phyloP scores from a whole-genome alignment of 345 rosid species.

The Crucihimalaya himalaica region DNA sequence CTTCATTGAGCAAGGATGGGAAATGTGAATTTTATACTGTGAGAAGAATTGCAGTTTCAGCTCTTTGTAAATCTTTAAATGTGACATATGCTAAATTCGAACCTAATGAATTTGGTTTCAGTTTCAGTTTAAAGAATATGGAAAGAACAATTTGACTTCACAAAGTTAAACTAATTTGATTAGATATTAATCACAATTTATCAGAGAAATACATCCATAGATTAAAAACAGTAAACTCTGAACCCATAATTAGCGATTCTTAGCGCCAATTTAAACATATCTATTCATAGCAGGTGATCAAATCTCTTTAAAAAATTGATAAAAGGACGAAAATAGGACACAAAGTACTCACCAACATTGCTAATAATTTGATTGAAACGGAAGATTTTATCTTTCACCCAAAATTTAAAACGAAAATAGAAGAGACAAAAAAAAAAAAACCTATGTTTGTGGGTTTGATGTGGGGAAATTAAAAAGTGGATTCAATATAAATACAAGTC shows the following conservation, averaged over 20 bases:
- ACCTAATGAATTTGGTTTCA: too few relatives aligned
- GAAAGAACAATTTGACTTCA: background rate
- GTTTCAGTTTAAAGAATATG: background rate
- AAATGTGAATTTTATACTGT: slow-evolving; percentile 47
- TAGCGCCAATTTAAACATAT: background rate
- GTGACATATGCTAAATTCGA: slow-evolving; percentile 71
- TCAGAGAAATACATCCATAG: background rate
- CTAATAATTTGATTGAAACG: background rate
- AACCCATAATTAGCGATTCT: background rate
- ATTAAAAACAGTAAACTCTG: background rate
- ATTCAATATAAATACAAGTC: background rate
- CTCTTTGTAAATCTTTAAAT: slow-evolving; percentile 78
- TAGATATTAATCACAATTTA: background rate
- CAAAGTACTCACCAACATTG: slow-evolving; percentile 20
- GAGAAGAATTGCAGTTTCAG: slow-evolving; percentile 81
- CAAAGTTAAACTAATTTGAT: background rate
- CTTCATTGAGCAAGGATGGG: background rate
- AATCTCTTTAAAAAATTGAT: background rate
- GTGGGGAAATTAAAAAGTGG: background rate
- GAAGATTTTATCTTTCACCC: background rate
- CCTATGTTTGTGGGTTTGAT: background rate
- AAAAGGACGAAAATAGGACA: background rate
- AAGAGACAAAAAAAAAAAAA: background rate
- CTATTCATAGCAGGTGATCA: background rate
- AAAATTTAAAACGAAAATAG: background rate